Conservation (phyloP, 1,139 yeast genomes). For the Groenewaldozyma sp. region DNA sequence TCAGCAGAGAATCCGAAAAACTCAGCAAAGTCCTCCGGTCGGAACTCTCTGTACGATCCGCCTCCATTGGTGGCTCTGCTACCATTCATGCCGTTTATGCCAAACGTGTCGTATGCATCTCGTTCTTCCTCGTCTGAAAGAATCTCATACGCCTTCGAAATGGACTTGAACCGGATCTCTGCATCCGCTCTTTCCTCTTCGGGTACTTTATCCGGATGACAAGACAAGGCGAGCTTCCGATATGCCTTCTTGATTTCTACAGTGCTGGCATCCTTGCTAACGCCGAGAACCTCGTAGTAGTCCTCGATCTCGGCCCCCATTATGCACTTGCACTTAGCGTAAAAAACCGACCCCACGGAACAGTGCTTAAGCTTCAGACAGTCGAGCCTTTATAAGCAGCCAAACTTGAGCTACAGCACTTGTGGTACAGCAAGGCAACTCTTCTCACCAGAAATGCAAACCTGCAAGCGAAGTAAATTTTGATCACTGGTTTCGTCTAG, state of each 20-base stretch:
- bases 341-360: no score
- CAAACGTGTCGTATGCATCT: slow-evolving; percentile 49
- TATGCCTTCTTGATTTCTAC: slow-evolving; percentile 70
- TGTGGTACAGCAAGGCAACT: no score
- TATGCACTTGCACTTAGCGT: no score
- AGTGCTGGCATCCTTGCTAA: slow-evolving; percentile 50
- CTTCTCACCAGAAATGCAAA: no score
- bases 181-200: slow-evolving; percentile 55
- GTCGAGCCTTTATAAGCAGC: no score
- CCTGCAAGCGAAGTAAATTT: no score
- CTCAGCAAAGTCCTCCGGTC: slow-evolving; percentile 61
- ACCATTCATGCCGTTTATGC: slow-evolving; percentile 23
- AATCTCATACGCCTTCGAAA: slow-evolving; percentile 69
- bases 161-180: slow-evolving; percentile 64
- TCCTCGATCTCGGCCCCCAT: slow-evolving; percentile 20
- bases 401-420: no score
- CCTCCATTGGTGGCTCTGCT: slow-evolving; percentile 10
- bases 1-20: slow-evolving; percentile 38
- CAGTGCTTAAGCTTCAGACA: no score
- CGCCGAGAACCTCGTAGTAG: slow-evolving; percentile 61
- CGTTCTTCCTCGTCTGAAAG: slow-evolving; percentile 52
- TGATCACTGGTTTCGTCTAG: no score
- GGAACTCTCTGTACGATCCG: slow-evolving; percentile 23
- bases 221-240: slow-evolving; percentile 58
- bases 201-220: slow-evolving; percentile 75